Conservation (phyloP, 1,284 basidiomycete species). For the Porodaedalea pini region DNA sequence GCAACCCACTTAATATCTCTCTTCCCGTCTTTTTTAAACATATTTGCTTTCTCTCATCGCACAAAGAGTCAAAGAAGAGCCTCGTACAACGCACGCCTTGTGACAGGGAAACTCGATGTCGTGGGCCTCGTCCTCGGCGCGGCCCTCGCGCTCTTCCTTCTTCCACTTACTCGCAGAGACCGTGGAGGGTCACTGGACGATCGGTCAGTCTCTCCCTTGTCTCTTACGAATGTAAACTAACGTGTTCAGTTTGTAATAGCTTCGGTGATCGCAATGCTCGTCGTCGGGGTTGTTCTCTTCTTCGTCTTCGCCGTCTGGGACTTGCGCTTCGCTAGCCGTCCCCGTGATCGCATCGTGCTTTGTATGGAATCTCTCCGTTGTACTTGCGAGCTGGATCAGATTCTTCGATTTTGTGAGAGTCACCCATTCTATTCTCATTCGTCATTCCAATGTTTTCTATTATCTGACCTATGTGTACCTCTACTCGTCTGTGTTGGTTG, state of each 20-base stretch:
- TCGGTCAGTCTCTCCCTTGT: constrained; percentile 32
- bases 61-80: background rate
- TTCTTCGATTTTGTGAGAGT: constrained; percentile 72
- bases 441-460: constrained; percentile 48
- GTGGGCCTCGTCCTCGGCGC: constrained; percentile 62
- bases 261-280: constrained; percentile 54
- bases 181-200: constrained; percentile 42
- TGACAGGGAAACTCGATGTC: constrained; percentile 49
- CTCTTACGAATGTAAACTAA: background rate
- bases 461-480: constrained; percentile 60
- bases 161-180: constrained; percentile 54
- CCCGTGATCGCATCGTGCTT: constrained; percentile 54
- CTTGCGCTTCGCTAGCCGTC: constrained; percentile 43
- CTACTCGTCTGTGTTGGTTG: constrained; percentile 57
- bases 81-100: constrained; percentile 23
- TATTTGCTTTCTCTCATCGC: background rate
- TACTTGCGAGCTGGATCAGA: constrained; percentile 61
- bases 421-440: constrained; percentile 26
- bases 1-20: background rate
- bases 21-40: background rate
- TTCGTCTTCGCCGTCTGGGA: constrained; percentile 46
- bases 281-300: constrained; percentile 46
- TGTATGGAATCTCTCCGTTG: constrained; percentile 53
- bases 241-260: constrained; percentile 31
- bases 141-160: constrained; percentile 58